Conservation (phyloP, 108 stramenopile genomes). For the Cyclotella distinguenda region DNA sequence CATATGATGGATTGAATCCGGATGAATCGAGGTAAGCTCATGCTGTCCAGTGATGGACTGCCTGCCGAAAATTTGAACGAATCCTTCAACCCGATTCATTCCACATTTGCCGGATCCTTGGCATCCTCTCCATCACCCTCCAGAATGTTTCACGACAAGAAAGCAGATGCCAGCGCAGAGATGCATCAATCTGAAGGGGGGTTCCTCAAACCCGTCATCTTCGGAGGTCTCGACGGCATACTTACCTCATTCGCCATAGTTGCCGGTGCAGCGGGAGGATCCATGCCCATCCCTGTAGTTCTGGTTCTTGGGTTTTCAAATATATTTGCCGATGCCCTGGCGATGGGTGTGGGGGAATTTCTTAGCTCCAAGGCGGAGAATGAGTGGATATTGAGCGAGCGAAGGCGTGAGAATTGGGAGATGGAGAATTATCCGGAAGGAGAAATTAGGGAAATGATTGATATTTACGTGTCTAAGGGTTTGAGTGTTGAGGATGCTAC, state of each 20-base stretch:
- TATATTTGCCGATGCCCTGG: slow-evolving; percentile 95
- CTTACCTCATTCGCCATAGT: slow-evolving; percentile 97
- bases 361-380: slow-evolving; percentile 94
- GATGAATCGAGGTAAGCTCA: slow-evolving; percentile 60
- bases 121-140: neutral
- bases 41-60: neutral
- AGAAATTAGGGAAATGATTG: slow-evolving; percentile 94
- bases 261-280: slow-evolving; percentile 94
- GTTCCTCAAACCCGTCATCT: slow-evolving; percentile 86
- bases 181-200: slow-evolving; percentile 82
- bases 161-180: slow-evolving; percentile 38
- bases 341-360: slow-evolving; percentile 98
- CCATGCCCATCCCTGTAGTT: slow-evolving; percentile 75
- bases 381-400: slow-evolving; percentile 92
- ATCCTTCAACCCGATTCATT: neutral
- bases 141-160: slow-evolving; percentile 69
- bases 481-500: slow-evolving; percentile 83
- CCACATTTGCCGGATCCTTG: neutral
- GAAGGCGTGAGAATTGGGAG: slow-evolving; percentile 92
- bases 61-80: neutral
- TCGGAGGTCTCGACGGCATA: slow-evolving; percentile 98
- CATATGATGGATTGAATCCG: slow-evolving; percentile 61
- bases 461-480: slow-evolving; percentile 76
- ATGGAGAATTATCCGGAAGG: slow-evolving; percentile 93
- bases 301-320: slow-evolving; percentile 96